Conservation (phyloP, 257 asterid genomes). For the Scutellaria barbata region DNA sequence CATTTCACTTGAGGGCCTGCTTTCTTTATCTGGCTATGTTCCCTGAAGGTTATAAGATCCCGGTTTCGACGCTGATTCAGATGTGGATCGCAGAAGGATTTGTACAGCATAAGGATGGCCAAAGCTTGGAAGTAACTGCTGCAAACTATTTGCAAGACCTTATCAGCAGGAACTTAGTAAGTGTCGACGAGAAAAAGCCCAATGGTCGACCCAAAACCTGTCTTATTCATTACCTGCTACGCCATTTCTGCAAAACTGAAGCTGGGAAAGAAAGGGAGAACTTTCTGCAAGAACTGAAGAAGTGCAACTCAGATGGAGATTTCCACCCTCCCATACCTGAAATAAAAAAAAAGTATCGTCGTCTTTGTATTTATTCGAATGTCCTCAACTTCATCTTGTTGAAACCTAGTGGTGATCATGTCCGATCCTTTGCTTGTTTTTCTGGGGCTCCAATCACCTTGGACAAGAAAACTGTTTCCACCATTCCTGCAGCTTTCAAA, state of each 20-base stretch:
- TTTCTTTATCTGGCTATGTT: constrained; percentile 47
- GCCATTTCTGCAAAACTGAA: constrained; percentile 44
- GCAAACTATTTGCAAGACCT: constrained; percentile 42
- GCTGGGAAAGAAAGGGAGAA: constrained; percentile 26
- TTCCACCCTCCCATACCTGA: neutral
- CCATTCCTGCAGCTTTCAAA: constrained; percentile 44
- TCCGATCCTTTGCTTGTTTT: constrained; percentile 43
- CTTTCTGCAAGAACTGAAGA: constrained; percentile 32
- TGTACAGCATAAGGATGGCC: constrained; percentile 14
- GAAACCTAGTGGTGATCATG: constrained; percentile 37
- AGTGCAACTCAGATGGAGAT: neutral
- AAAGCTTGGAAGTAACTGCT: constrained; percentile 41
- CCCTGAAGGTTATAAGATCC: constrained; percentile 40
- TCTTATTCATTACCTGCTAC: constrained; percentile 46
- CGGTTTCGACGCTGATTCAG: constrained; percentile 37
- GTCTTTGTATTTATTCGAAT: constrained; percentile 43
- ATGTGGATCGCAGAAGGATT: constrained; percentile 55
- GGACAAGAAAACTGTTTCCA: constrained; percentile 22
- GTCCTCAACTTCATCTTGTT: constrained; percentile 27
- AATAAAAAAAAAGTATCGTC: constrained; percentile 26
- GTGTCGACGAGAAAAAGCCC: constrained; percentile 32
- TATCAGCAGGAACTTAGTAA: constrained; percentile 41
- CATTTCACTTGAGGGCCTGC: constrained; percentile 52
- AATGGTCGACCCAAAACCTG: constrained; percentile 49
- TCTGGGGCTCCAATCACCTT: constrained; percentile 32